A percentile compares a stretch with the other conserved stretches of the same genome.
Conservation (phyloP, 192 early-diverging fungal genomes). For the Coemansia asiatica region DNA sequence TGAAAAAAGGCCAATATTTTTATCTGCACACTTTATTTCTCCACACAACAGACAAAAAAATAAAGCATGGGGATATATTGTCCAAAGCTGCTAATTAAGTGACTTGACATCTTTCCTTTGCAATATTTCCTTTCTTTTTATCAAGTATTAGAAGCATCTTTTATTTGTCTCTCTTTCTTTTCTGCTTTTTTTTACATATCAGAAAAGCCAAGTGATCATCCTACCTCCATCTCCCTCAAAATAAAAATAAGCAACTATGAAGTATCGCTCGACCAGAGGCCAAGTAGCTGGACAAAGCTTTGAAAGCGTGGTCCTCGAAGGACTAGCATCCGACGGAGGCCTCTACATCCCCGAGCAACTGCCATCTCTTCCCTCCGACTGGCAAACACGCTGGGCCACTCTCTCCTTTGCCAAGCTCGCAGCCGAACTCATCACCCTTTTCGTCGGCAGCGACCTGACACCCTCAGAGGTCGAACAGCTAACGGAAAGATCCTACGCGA, state of each 20-base stretch:
- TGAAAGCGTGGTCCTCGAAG: constrained; percentile 89
- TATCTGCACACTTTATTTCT: not conserved
- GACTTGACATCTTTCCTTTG: too few relatives aligned
- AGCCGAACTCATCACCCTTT: constrained; percentile 77
- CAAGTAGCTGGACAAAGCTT: constrained; percentile 69
- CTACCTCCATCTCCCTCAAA: not conserved
- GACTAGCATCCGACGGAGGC: constrained; percentile 91
- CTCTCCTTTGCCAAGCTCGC: constrained; percentile 83
- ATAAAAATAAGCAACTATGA: constrained; percentile 55
- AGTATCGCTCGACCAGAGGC: constrained; percentile 89
- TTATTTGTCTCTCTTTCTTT: not conserved
- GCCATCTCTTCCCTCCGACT: constrained; percentile 69
- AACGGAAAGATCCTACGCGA: constrained; percentile 70
- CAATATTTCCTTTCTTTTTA: too few relatives aligned
- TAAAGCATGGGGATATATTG: too few relatives aligned
- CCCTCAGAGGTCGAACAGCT: constrained; percentile 67
- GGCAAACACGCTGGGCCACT: constrained; percentile 68
- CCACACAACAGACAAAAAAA: too few relatives aligned
- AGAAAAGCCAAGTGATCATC: not conserved
- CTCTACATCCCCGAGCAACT: constrained; percentile 88
- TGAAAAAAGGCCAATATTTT: not conserved
- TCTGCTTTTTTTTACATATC: not conserved
- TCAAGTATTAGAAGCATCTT: too few relatives aligned
- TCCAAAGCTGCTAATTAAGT: too few relatives aligned
- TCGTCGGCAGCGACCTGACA: constrained; percentile 82